Conservation (phyloP, 495 filamentous ascomycete genomes). For the Penicillium herquei region DNA sequence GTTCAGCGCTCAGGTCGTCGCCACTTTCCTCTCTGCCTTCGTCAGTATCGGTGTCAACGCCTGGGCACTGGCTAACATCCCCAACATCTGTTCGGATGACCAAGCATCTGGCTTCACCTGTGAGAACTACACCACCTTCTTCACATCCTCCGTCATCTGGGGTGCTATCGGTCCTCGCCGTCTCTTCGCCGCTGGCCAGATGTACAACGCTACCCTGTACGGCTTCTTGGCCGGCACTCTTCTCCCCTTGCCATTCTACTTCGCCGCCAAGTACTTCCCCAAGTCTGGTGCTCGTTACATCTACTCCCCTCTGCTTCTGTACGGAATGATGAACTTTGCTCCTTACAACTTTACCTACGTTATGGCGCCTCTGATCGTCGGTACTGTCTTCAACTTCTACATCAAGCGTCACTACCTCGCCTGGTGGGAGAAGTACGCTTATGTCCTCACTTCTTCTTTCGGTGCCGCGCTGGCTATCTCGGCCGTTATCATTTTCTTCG, state of each 20-base stretch:
- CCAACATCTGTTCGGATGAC: conserved; percentile 31
- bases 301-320: conserved; percentile 34
- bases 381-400: conserved; percentile 55
- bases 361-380: conserved; percentile 45
- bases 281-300: conserved; percentile 25
- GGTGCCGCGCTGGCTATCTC: conserved; percentile 63
- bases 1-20: conserved; percentile 47
- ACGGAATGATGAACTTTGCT: conserved; percentile 28
- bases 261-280: conserved; percentile 30
- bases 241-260: conserved; percentile 32
- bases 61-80: conserved; percentile 43
- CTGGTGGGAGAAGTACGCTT: conserved; percentile 67
- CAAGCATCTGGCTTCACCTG: conserved; percentile 47
- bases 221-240: conserved; percentile 36
- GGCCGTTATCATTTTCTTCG: conserved; percentile 53
- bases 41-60: conserved; percentile 49
- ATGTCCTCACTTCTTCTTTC: conserved; percentile 55
- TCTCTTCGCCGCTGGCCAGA: conserved; percentile 31
- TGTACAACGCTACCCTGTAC: conserved; percentile 31
- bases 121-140: conserved; percentile 45
- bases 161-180: conserved; percentile 34
- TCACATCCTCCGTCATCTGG: conserved; percentile 41
- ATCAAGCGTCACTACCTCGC: conserved; percentile 51
- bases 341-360: conserved; percentile 36
- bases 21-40: conserved; percentile 46